These are phyloP conservation scores for Nasturtium officinale DNA, from an alignment of 345 rosid genomes.

Conservation along the genomic window DNA sequence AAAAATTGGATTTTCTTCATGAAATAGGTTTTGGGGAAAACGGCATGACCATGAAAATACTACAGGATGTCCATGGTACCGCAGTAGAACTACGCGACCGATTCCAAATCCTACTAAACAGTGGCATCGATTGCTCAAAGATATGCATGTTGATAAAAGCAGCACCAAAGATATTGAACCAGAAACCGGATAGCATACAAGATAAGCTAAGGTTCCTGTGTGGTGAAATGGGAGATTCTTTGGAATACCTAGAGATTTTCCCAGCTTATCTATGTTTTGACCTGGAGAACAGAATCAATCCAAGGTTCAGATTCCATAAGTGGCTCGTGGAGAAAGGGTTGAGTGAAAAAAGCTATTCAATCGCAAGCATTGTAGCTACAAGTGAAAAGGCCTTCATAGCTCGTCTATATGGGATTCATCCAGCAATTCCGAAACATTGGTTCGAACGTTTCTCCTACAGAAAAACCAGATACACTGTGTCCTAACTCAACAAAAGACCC, in stretches of 20 bases:
- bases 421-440: constrained; percentile 66
- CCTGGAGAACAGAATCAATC: constrained; percentile 65
- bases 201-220: constrained; percentile 55
- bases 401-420: constrained; percentile 63
- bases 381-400: constrained; percentile 59
- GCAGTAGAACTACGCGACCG: constrained; percentile 54
- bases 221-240: constrained; percentile 50
- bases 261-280: constrained; percentile 67
- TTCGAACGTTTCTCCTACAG: constrained; percentile 48
- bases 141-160: constrained; percentile 48
- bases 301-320: constrained; percentile 55
- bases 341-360: constrained; percentile 48
- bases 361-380: constrained; percentile 70
- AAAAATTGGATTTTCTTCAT: constrained; percentile 59
- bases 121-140: constrained; percentile 57
- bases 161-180: constrained; percentile 64
- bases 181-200: constrained; percentile 52
- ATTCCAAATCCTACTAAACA: constrained; percentile 48
- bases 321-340: constrained; percentile 61
- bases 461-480: constrained; percentile 23
- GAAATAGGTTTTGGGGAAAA: constrained; percentile 70
- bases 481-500: constrained; percentile 12
- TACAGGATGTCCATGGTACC: constrained; percentile 57
- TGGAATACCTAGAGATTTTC: constrained; percentile 51
- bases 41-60: constrained; percentile 50